Evolutionary conservation across 805 yeast species (phyloP), one percentile per base, ranked within the genome.

Genomic region (Myxozyma melibiosi): DNA sequence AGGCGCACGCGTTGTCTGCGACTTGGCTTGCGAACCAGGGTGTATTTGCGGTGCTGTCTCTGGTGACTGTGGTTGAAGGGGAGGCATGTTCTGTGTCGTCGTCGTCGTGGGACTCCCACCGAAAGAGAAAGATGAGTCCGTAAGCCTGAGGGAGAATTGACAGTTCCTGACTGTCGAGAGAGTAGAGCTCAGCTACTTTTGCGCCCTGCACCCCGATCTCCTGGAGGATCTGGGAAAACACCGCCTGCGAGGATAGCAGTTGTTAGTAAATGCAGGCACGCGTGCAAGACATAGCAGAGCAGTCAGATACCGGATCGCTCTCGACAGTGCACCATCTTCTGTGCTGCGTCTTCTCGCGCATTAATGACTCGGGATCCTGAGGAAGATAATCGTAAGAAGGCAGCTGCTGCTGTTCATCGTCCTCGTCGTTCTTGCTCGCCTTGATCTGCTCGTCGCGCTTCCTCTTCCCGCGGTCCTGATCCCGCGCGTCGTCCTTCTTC

Each of bases 21-120:
- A 51, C 55, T 24, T 58, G 62, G 24, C 56, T 58, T 22, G 63
- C 63, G 30, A 58, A 58, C 63, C 63, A 58, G 11, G 45, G 56
- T 5, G 41, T 41, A 2, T 38, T 33, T 41, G n/a, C 4, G 14
- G 24, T 16, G 7, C n/a, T 45, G 25, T 40, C 39, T 4, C 27
- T 14, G 9, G 27, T 20, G 18, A n/a, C n/a, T 16, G 25, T 16
- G 40, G 3, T n/a, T 33, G 22, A 14, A n/a, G n/a, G n/a, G n/a
- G n/a, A n/a, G n/a, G 20, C 48, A 7, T 22, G 28, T n/a, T 43
- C 24, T 5, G 8, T 20, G 9, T 40, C 45, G 37, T 33, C 49
- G 20, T 47, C 51, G 5, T 38, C 30, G 11, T 33, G 31, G 6
- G 5, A 4, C 28, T 14, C 37, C 63, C 63, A 58, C 11, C 50